Conservation (phyloP, 1,284 basidiomycete species). For the Microbotryum saponariae region DNA sequence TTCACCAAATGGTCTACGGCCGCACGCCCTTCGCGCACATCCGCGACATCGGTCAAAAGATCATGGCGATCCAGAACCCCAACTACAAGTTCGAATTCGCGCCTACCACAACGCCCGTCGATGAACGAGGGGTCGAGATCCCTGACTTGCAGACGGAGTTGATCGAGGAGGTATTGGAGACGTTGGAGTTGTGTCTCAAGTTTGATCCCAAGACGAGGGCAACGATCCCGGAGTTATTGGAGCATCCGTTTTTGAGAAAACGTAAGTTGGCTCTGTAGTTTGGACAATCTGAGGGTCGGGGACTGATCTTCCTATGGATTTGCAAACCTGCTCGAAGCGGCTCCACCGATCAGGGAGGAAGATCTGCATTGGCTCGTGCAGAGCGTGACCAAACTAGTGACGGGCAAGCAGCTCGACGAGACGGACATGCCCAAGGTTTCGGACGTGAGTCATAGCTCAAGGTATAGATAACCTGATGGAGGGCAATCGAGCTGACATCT, state of each 20-base stretch:
- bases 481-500: too few species aligned
- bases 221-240: constrained; percentile 60
- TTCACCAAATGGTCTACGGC: constrained; percentile 94
- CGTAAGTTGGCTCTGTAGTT: too few species aligned
- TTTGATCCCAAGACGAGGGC: constrained; percentile 67
- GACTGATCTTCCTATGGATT: too few species aligned
- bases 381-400: too few species aligned
- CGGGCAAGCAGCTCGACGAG: too few species aligned
- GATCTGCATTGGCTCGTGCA: too few species aligned
- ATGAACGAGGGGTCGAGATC: constrained; percentile 52
- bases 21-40: constrained; percentile 81
- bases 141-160: constrained; percentile 60
- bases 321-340: too few species aligned
- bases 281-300: too few species aligned
- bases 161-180: constrained; percentile 58
- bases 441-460: too few species aligned
- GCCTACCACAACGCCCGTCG: constrained; percentile 53
- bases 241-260: constrained; percentile 20
- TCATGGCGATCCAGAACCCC: constrained; percentile 75
- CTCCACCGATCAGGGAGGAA: too few species aligned
- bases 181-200: constrained; percentile 65
- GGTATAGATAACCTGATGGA: too few species aligned
- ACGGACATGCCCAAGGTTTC: too few species aligned
- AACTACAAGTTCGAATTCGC: constrained; percentile 67
- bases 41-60: constrained; percentile 75